Evolutionary conservation across 1,139 yeast species (phyloP), one percentile per base, ranked within the genome.

Genomic region (Blastobotrys raffinosifermentans): DNA sequence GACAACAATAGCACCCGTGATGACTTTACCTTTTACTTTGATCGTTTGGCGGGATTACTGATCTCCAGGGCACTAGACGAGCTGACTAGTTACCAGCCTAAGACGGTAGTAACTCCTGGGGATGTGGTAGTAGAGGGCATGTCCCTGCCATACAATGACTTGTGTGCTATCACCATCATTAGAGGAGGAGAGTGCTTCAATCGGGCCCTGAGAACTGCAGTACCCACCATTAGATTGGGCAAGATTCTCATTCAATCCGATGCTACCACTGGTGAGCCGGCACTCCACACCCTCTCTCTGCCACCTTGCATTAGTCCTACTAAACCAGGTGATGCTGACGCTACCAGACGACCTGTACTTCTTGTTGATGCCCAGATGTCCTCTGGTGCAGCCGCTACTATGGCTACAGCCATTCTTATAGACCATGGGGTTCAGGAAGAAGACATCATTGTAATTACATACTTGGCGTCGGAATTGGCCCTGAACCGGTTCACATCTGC

Each of bases 101-200:
- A 44, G 19, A 26, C 47, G 2, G 61, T 77, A 7, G 52, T 51
- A 4, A 78, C 89, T 0, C 77, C 80, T 0, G 50, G 61, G 2
- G 69, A 67, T 5, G 40, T 60, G 31, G 30, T 32, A 2, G 61
- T 61, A 36, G 37, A 61, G 1, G 77, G 89, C 0, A 57, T 71
- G 49, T 50, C 30, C 64, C 63, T 38, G 53, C 55, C 49, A 8
- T 46, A 59, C 22, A 75, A 73, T 41, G 69, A 72, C 17, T 62
- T 84, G 6, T 67, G 82, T 23, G 91, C 94, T 0, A 81, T 87
- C 4, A 79, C 81, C 44, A 77, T 89, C 35, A 79, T 91, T 32
- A 70, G 96, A 46, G 89, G 96, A 1, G 98, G 98, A 3, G 96
- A 87, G 57, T 85, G 96, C 55, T 89, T 89, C 54, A 80, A 83